A percentile compares a stretch with the other conserved stretches of the same genome.
These are phyloP conservation scores for Cercospora zeina DNA, from an alignment of 2,329 filamentous ascomycete species.

Conservation along the genomic window DNA sequence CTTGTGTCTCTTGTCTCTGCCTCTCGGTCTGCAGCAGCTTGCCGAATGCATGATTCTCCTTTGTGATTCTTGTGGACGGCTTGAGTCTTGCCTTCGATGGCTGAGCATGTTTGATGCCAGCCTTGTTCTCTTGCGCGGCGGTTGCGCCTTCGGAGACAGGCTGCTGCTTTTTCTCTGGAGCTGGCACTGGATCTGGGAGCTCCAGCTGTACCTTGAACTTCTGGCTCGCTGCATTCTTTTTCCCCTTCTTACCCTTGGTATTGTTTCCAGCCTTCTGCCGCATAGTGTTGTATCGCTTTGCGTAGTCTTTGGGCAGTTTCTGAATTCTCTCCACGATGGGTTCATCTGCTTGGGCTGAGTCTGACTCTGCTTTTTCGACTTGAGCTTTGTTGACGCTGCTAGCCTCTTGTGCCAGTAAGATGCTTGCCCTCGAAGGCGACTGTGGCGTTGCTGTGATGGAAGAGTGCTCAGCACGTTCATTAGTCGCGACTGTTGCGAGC, in stretches of 20 bases:
- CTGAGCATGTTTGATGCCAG: neutral
- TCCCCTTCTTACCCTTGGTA: constrained; percentile 11
- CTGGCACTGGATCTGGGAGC: constrained; percentile 16
- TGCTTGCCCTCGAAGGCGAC: neutral
- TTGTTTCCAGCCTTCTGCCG: constrained; percentile 25
- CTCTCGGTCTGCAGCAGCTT: constrained; percentile 12
- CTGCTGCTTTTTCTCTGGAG: constrained; percentile 15
- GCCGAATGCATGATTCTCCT: constrained; percentile 21
- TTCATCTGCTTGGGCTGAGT: neutral
- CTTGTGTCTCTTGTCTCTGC: constrained; percentile 1
- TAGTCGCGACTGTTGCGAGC: neutral
- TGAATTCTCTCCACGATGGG: constrained; percentile 22
- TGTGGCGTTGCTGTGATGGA: neutral
- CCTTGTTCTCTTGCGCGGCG: neutral
- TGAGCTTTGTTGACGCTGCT: neutral
- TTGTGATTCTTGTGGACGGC: constrained; percentile 16
- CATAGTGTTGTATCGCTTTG: constrained; percentile 24
- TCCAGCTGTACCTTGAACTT: constrained; percentile 20
- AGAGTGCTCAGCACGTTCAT: neutral
- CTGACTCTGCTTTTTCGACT: neutral
- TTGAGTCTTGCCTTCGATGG: neutral
- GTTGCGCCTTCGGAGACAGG: neutral
- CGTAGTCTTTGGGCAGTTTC: constrained; percentile 7
- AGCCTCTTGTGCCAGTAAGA: neutral
- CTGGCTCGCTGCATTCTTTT: constrained; percentile 9